Evolutionary conservation across 768 basidiomycete genomes (phyloP).

Genomic region (Macrolepiota albuminosa): DNA sequence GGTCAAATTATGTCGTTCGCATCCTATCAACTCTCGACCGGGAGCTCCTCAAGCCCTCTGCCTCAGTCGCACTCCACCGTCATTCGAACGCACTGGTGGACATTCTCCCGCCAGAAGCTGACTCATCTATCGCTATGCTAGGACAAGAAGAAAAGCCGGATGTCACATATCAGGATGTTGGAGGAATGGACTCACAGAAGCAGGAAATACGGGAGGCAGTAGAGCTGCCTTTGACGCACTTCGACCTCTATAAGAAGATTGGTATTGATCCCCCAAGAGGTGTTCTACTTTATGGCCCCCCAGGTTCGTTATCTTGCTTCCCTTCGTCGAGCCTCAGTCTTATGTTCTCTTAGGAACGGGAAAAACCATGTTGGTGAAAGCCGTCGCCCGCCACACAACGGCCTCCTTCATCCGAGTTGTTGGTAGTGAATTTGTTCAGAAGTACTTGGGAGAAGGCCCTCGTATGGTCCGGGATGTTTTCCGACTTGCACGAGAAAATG

Average conservation of each 20-base stretch:
- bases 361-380: conserved; percentile 98
- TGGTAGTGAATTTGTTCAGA: conserved; percentile 98
- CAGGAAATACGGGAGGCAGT: conserved; percentile 99
- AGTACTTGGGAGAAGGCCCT: conserved; percentile 98
- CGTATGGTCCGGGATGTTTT: conserved; percentile 99
- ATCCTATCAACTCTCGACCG: conserved; percentile 96
- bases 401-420: conserved; percentile 98
- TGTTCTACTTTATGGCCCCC: conserved; percentile 94
- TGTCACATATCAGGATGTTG: conserved; percentile 89
- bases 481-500: conserved; percentile 93
- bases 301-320: conserved; percentile 48
- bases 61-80: conserved; percentile 96
- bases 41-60: conserved; percentile 94
- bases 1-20: conserved; percentile 96
- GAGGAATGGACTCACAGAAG: conserved; percentile 97
- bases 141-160: conserved; percentile 93
- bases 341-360: conserved; percentile 68
- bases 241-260: conserved; percentile 98
- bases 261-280: conserved; percentile 98
- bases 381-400: conserved; percentile 97
- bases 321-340: background rate
- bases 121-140: conserved; percentile 95
- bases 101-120: conserved; percentile 96
- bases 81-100: conserved; percentile 99
- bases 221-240: conserved; percentile 93